phyloP scores from a whole-genome alignment of 352 stramenopile genomes.

The Pythium phragmiticola region DNA sequence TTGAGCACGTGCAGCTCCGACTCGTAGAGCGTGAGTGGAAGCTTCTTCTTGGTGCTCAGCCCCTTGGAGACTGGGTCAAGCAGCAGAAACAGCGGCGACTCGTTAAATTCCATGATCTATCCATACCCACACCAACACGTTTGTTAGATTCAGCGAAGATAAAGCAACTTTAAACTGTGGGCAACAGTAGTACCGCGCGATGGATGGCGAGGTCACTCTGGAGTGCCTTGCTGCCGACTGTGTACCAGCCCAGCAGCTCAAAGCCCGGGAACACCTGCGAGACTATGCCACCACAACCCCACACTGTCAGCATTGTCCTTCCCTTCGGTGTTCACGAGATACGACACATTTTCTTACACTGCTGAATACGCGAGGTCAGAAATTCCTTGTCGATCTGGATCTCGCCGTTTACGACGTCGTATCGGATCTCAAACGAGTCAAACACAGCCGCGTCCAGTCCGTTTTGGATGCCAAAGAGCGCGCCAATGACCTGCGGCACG shows the following conservation, averaged over 20 bases:
- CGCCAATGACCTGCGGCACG: conserved; percentile 72
- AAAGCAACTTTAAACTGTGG: neutral
- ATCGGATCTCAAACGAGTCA: conserved; percentile 89
- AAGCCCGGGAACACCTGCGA: conserved; percentile 85
- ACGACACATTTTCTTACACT: conserved; percentile 44
- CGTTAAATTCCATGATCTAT: conserved; percentile 88
- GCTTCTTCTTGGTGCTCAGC: conserved; percentile 79
- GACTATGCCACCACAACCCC: conserved; percentile 31
- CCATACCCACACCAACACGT: neutral
- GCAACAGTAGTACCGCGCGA: conserved; percentile 42
- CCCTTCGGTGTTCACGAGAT: neutral
- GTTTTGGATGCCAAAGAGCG: conserved; percentile 92
- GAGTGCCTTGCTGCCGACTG: conserved; percentile 65
- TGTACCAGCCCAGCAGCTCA: conserved; percentile 90
- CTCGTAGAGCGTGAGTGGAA: conserved; percentile 86
- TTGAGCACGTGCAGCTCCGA: conserved; percentile 87
- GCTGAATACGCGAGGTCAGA: conserved; percentile 69
- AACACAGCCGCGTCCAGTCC: conserved; percentile 77
- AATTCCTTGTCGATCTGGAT: conserved; percentile 86
- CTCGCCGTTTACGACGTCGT: conserved; percentile 48
- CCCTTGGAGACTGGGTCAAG: conserved; percentile 63
- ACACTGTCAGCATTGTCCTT: neutral
- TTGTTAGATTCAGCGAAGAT: neutral
- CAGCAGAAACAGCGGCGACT: conserved; percentile 80
- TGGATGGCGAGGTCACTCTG: conserved; percentile 77